Evolutionary conservation across 1,284 basidiomycete genomes (phyloP), one percentile per base, ranked within the genome.

Genomic region (Cystobasidiaceae sp.): DNA sequence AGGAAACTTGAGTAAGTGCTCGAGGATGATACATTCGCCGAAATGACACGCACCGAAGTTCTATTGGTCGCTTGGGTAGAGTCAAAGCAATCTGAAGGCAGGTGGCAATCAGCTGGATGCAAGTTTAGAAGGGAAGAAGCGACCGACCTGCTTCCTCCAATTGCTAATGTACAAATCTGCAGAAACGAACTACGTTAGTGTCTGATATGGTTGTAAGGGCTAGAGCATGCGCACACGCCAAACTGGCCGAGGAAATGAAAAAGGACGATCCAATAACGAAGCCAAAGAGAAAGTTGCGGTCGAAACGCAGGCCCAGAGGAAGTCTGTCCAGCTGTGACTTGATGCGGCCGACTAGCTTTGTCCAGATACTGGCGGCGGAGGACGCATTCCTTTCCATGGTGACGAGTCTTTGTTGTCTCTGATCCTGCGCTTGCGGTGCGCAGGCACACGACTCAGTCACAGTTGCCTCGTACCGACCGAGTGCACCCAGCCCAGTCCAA

Each of bases 241-340:
- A 25, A 55, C 61, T 64, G 37, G 61, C 61, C 11, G 61, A 64
- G 11, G 51, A 55, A 27, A 64, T 44, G 28, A 64, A 64, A 32
- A 64, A 55, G 15, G 61, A 64, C 30, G 61, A 64, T n/a, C 61
- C 61, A 28, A 64, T 44, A 41, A 64, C 52, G 51, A 64, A 64
- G 41, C 61, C 61, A 28, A 64, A 64, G 11, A 56, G 30, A 51
- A 51, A 64, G 45, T 49, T 64, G 23, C 61, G 46, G 30, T 64
- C 61, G 23, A 64, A 56, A 19, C 50, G 23, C 2, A 64, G 51
- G 34, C 61, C 61, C 19, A 54, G 39, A 37, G 61, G 61, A 25
- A 64, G 52, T n/a, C 21, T 64, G 25, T 37, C 54, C 28, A 11
- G 17, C 17, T 44, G 32, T 51, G 8, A 62, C 41, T 13, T 39